Conservation (phyloP, 441 rosid species). For the Biscutella laevigata region DNA sequence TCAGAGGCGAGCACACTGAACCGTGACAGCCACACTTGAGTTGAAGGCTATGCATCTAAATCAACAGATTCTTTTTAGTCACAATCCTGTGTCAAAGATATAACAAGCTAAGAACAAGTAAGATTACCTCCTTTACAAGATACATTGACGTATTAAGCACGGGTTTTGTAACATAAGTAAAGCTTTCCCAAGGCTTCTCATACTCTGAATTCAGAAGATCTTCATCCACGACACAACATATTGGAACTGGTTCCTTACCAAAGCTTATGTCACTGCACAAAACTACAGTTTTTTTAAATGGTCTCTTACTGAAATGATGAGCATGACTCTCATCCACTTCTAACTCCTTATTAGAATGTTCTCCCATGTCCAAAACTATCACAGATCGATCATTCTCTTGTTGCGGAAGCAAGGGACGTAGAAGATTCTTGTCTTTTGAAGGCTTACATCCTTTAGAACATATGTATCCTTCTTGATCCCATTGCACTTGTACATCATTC, state of each 20-base stretch:
- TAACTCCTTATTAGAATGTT: slow-evolving; percentile 34
- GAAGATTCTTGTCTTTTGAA: slow-evolving; percentile 32
- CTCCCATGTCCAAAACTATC: slow-evolving; percentile 22
- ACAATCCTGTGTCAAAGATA: not conserved
- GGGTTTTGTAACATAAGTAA: slow-evolving; percentile 53
- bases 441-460: slow-evolving; percentile 77
- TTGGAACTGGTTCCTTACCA: slow-evolving; percentile 65
- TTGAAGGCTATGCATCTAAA: slow-evolving; percentile 49
- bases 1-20: slow-evolving; percentile 50
- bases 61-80: not conserved
- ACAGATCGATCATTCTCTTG: slow-evolving; percentile 26
- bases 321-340: slow-evolving; percentile 76
- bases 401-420: slow-evolving; percentile 37
- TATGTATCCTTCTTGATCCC: slow-evolving; percentile 70
- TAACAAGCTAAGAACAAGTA: not conserved
- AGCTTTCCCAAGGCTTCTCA: slow-evolving; percentile 71
- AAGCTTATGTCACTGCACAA: slow-evolving; percentile 76
- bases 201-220: slow-evolving; percentile 33
- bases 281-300: slow-evolving; percentile 35
- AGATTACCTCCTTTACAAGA: slow-evolving; percentile 54
- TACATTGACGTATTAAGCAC: slow-evolving; percentile 40
- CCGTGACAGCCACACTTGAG: slow-evolving; percentile 65
- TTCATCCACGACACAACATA: slow-evolving; percentile 68
- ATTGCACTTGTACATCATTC: slow-evolving; percentile 57
- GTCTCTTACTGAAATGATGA: slow-evolving; percentile 43